Base-by-base conservation (phyloP, 768 basidiomycete genomes). In the Dacryopinax primogenitus region DNA sequence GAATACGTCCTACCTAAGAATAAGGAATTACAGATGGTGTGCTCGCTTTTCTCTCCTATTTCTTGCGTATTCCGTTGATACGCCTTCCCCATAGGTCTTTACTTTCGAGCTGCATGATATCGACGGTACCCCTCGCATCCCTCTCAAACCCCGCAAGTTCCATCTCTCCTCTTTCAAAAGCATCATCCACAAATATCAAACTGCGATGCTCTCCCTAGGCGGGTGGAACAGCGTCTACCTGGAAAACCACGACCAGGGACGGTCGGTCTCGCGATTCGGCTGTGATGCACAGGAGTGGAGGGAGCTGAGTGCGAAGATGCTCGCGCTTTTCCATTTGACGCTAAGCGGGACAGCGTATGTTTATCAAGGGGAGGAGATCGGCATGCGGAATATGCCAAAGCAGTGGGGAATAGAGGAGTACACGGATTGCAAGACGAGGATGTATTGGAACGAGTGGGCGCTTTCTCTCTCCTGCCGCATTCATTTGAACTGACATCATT, bases 341-440 rank as follows among this genome's bases (percentile, higher is more conserved):
- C 83, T 85, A 41, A 76, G 78, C 7, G 87, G 88, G 4, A 87
- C 87, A 21, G 74, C 84, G 67, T 90, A 84, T 71, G 77, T 90
- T 12, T 90, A 84, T 71, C 86, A 90, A 75, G 88, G 87, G 4
- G 79, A 89, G 72, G 89, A 90, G 70, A 78, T 90, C 0, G 87
- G 83, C 0, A 74, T 86, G 72, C 82, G 78, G 72, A 86, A 86
- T 65, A 82, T 85, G 67, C 84, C 85, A 18, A 71, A 77, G 61
- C 70, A 74, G 16, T 90, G 87, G 87, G 82, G 81, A 0, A 77
- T 87, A 26, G 84, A 87, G 65, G 85, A 87, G 69, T 90, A 88
- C 73, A 84, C 84, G 70, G 88, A 88, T 63, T 79, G 86, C 39
- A 83, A 83, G 35, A 77, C 83, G 2, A 77, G 79, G 67, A 86